These are phyloP conservation scores for Fusarium sp. DNA, from an alignment of 2,329 filamentous ascomycete genomes.

Conservation along the genomic window DNA sequence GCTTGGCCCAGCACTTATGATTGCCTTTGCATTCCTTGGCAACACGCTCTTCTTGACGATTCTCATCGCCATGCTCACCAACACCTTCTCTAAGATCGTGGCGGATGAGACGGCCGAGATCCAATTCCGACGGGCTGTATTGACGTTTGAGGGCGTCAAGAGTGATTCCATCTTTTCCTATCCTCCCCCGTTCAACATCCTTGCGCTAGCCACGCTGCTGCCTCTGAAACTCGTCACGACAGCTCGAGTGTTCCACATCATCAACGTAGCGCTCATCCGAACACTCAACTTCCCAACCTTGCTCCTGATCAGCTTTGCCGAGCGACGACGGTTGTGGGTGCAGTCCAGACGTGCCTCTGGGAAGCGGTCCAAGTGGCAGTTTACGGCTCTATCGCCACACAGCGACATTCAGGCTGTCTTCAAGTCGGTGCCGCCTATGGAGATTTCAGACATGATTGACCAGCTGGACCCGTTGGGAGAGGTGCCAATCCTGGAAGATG, in stretches of 20 bases:
- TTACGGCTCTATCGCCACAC: slow-evolving; percentile 66
- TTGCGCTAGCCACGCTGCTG: slow-evolving; percentile 72
- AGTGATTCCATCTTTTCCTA: slow-evolving; percentile 78
- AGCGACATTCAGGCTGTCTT: slow-evolving; percentile 72
- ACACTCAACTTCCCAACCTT: slow-evolving; percentile 73
- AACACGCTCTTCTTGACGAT: slow-evolving; percentile 82
- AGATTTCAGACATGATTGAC: slow-evolving; percentile 50
- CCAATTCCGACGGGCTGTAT: slow-evolving; percentile 76
- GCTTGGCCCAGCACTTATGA: slow-evolving; percentile 76
- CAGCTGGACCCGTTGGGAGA: slow-evolving; percentile 51
- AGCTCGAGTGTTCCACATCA: slow-evolving; percentile 75
- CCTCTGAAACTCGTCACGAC: slow-evolving; percentile 74
- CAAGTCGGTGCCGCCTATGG: slow-evolving; percentile 66
- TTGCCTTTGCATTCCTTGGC: slow-evolving; percentile 79
- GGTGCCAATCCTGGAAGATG: slow-evolving; percentile 50
- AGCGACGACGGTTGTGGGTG: slow-evolving; percentile 65
- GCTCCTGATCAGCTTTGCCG: slow-evolving; percentile 70
- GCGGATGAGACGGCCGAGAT: slow-evolving; percentile 77
- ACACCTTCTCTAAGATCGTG: slow-evolving; percentile 79
- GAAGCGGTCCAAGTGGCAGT: slow-evolving; percentile 54
- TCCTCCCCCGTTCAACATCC: slow-evolving; percentile 76
- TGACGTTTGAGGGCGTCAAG: slow-evolving; percentile 81
- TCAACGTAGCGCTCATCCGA: slow-evolving; percentile 75
- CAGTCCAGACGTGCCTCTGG: slow-evolving; percentile 32
- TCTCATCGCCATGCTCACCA: slow-evolving; percentile 78